These are phyloP conservation scores for Capsicum pubescens DNA, from an alignment of 257 asterid species.

Conservation along the genomic window DNA sequence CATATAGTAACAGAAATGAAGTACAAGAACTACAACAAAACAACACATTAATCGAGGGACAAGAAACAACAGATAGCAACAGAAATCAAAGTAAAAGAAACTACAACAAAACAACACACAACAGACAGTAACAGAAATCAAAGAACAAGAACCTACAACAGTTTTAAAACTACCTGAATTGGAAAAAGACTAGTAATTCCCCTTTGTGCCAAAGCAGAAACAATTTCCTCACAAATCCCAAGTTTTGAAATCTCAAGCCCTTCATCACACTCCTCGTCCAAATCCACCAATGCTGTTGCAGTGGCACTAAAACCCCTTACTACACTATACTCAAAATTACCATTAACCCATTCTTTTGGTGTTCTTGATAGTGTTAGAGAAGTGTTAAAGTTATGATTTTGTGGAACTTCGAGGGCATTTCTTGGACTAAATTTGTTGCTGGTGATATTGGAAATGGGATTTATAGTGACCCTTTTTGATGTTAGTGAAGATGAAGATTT, in stretches of 20 bases:
- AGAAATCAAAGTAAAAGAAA: no score
- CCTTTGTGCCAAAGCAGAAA: slow-evolving; percentile 60
- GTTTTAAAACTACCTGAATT: slow-evolving; percentile 65
- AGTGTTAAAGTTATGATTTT: slow-evolving; percentile 36
- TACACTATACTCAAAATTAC: slow-evolving; percentile 16
- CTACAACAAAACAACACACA: neutral
- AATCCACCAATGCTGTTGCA: slow-evolving; percentile 65
- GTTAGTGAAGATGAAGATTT: slow-evolving; percentile 50
- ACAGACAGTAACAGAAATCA: no score
- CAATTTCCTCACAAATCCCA: slow-evolving; percentile 71
- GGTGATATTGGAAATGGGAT: slow-evolving; percentile 52
- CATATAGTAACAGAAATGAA: no score
- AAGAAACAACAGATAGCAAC: no score
- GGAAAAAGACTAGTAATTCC: slow-evolving; percentile 83
- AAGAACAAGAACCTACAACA: neutral
- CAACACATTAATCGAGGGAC: no score
- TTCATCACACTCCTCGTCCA: slow-evolving; percentile 43
- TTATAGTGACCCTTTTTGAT: slow-evolving; percentile 46
- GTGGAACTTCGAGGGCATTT: slow-evolving; percentile 24
- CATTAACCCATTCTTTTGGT: neutral
- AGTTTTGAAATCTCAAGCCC: slow-evolving; percentile 92
- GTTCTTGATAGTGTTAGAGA: slow-evolving; percentile 22
- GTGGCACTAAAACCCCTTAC: slow-evolving; percentile 62
- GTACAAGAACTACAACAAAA: no score
- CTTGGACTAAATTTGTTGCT: slow-evolving; percentile 36